phyloP scores from a whole-genome alignment of 129 eudicot species.

The Pseudognaphalium luteoalbum region DNA sequence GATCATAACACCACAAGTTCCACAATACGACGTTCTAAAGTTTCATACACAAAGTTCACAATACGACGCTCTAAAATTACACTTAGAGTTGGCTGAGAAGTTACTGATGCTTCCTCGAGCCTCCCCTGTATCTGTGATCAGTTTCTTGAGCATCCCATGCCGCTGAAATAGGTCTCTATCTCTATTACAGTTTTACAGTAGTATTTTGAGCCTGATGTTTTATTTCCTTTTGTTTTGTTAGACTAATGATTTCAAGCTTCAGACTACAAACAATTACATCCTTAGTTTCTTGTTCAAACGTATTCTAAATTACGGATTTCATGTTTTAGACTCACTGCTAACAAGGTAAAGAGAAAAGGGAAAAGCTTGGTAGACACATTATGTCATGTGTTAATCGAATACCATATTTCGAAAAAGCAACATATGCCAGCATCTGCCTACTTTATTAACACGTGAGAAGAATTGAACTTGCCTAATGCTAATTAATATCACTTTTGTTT shows the following conservation, averaged over 20 bases:
- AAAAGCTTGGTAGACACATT: neutral
- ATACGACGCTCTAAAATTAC: too few relatives aligned
- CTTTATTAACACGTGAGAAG: neutral
- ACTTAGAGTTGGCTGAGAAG: neutral
- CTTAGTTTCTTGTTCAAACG: too few relatives aligned
- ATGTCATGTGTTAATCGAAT: neutral
- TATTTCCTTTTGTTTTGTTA: neutral
- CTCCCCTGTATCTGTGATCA: neutral
- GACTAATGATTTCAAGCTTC: neutral
- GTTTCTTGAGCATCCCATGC: neutral
- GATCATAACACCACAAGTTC: neutral
- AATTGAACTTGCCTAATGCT: neutral
- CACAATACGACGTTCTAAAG: too few relatives aligned
- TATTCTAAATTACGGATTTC: neutral
- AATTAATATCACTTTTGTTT: neutral
- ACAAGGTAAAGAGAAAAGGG: neutral
- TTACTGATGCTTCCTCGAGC: conserved; percentile 5
- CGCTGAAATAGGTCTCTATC: too few relatives aligned
- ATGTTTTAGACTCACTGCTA: neutral
- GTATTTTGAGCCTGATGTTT: too few relatives aligned
- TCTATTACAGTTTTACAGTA: too few relatives aligned
- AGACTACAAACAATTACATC: too few relatives aligned
- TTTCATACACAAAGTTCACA: too few relatives aligned
- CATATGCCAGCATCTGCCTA: conserved; percentile 1
- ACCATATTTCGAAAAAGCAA: neutral